phyloP scores from a whole-genome alignment of 2,329 filamentous ascomycete genomes.

The Colletotrichum simmondsii region DNA sequence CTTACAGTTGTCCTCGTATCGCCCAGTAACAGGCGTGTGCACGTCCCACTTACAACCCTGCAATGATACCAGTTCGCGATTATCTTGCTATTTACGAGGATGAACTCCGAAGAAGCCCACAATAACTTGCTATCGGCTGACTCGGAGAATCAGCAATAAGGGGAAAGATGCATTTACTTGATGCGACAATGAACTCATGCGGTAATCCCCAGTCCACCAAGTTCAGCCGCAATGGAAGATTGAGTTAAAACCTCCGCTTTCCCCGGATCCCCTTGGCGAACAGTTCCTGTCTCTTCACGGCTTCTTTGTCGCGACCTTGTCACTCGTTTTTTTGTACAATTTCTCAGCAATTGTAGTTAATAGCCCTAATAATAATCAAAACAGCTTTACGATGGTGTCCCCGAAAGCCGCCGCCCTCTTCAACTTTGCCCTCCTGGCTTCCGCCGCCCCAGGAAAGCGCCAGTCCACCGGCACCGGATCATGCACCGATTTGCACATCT shows the following conservation, averaged over 20 bases:
- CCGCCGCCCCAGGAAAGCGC: constrained; percentile 31
- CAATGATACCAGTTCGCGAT: not conserved
- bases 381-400: constrained; percentile 17
- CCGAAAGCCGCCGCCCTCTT: constrained; percentile 17
- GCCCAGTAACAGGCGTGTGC: constrained; percentile 20
- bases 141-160: constrained; percentile 4
- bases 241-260: constrained; percentile 14
- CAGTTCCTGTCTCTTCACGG: not conserved
- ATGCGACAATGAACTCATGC: constrained; percentile 15
- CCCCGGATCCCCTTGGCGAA: not conserved
- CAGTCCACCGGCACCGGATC: constrained; percentile 26
- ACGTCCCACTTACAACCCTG: constrained; percentile 18
- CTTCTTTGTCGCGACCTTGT: constrained; percentile 4
- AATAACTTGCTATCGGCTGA: constrained; percentile 7
- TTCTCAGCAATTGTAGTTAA: not conserved
- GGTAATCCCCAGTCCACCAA: constrained; percentile 5
- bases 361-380: constrained; percentile 24
- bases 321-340: constrained; percentile 15
- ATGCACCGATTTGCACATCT: constrained; percentile 44
- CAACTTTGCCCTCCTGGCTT: constrained; percentile 28
- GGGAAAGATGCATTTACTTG: constrained; percentile 3
- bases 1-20: constrained; percentile 13
- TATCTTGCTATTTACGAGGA: constrained; percentile 8
- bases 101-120: constrained; percentile 21
- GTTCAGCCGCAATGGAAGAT: not conserved